Conservation (phyloP, 352 stramenopile genomes). For the Phytophthora boehmeriae region DNA sequence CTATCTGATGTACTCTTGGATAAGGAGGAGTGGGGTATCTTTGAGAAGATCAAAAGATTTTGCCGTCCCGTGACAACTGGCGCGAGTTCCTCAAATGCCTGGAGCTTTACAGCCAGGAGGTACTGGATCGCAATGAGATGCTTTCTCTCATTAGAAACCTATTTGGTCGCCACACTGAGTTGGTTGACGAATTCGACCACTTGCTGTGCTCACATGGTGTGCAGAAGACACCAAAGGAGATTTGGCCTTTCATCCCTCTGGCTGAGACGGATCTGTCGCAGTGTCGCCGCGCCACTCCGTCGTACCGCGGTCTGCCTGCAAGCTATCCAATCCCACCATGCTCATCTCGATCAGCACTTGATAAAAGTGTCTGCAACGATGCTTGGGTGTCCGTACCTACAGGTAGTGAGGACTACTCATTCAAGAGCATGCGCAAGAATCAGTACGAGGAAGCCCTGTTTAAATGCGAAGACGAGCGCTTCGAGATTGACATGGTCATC, state of each 20-base stretch:
- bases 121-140: constrained; percentile 92
- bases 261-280: constrained; percentile 92
- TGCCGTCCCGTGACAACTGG: constrained; percentile 94
- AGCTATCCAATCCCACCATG: constrained; percentile 98
- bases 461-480: constrained; percentile 98
- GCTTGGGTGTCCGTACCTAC: constrained; percentile 98
- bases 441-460: constrained; percentile 99
- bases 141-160: constrained; percentile 88
- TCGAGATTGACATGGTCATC: constrained; percentile 95
- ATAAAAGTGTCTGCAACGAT: constrained; percentile 94
- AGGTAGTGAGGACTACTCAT: constrained; percentile 99
- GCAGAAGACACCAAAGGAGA: constrained; percentile 85
- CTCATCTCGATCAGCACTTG: constrained; percentile 93
- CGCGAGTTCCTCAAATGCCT: constrained; percentile 99
- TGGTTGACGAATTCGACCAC: constrained; percentile 83
- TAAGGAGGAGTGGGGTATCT: constrained; percentile 92
- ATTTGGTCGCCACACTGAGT: constrained; percentile 85
- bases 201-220: constrained; percentile 78
- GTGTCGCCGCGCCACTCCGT: constrained; percentile 93
- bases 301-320: constrained; percentile 96
- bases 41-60: constrained; percentile 95
- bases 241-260: constrained; percentile 92
- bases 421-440: constrained; percentile 99
- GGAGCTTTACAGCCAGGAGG: constrained; percentile 97
- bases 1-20: constrained; percentile 82